Evolutionary conservation across 768 basidiomycete species (phyloP).

Genomic region (Dendrothele bispora): DNA sequence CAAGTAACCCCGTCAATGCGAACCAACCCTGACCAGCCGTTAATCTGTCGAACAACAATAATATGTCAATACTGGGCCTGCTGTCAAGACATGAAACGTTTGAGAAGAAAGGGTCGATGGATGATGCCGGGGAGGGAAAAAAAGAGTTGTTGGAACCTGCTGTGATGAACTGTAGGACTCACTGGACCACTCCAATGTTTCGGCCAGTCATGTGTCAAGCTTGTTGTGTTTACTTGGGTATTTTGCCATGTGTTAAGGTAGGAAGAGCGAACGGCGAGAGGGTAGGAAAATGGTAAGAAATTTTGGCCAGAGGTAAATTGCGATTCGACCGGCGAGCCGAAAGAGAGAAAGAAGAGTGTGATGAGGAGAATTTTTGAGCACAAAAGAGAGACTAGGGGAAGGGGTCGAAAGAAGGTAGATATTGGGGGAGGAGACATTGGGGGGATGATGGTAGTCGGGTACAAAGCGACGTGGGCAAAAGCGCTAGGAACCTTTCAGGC

Average conservation of each 20-base stretch:
- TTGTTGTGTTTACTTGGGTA: background rate
- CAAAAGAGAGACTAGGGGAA: too few relatives aligned
- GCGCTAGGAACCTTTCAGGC: too few relatives aligned
- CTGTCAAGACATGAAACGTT: background rate
- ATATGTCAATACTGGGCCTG: background rate
- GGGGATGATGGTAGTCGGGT: too few relatives aligned
- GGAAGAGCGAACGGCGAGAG: constrained; percentile 24
- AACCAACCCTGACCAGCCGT: constrained; percentile 13
- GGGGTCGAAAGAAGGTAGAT: too few relatives aligned
- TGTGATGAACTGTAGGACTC: background rate
- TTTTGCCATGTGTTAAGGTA: constrained; percentile 18
- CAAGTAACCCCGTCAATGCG: constrained; percentile 14
- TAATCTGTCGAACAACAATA: constrained; percentile 2
- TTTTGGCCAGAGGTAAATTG: constrained; percentile 3
- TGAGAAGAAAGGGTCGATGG: background rate
- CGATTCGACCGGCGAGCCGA: constrained; percentile 2
- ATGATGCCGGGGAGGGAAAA: background rate
- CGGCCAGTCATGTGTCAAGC: constrained; percentile 9
- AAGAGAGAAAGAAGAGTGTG: background rate
- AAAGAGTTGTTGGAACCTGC: background rate
- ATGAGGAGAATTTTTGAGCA: too few relatives aligned
- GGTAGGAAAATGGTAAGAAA: constrained; percentile 18
- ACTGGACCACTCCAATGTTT: constrained; percentile 13
- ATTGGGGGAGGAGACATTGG: too few relatives aligned
- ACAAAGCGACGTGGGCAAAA: too few relatives aligned